phyloP scores from a whole-genome alignment of 495 filamentous ascomycete species.

The Staphylotrichum longicolle region DNA sequence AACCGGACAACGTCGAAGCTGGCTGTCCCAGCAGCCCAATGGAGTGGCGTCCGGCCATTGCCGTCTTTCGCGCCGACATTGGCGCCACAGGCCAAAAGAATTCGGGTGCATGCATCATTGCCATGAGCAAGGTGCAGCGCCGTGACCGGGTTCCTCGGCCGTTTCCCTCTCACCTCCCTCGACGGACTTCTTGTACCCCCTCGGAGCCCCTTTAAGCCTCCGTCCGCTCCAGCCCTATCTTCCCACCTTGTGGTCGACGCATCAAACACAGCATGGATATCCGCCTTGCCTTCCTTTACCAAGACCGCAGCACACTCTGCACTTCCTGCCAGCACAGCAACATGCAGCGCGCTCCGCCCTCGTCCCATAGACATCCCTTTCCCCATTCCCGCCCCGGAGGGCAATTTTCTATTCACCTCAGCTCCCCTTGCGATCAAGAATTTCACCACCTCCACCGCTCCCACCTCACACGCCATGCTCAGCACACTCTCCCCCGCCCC shows the following conservation, averaged over 20 bases:
- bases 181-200: not conserved
- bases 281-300: slow-evolving; percentile 21
- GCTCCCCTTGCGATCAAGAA: slow-evolving; percentile 24
- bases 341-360: slow-evolving; percentile 25
- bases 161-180: not conserved
- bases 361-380: not conserved
- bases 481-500: slow-evolving; percentile 11
- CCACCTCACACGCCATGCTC: slow-evolving; percentile 12
- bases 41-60: slow-evolving; percentile 22
- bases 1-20: slow-evolving; percentile 16
- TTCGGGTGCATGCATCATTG: slow-evolving; percentile 2
- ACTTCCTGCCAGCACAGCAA: slow-evolving; percentile 21
- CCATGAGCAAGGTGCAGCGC: slow-evolving; percentile 25
- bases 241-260: not conserved
- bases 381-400: not conserved
- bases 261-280: slow-evolving; percentile 20
- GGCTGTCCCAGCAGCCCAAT: slow-evolving; percentile 21
- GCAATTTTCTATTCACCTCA: slow-evolving; percentile 12
- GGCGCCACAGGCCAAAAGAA: slow-evolving; percentile 22
- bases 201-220: not conserved
- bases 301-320: slow-evolving; percentile 15
- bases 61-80: slow-evolving; percentile 12
- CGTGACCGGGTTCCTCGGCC: slow-evolving; percentile 16
- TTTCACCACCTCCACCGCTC: slow-evolving; percentile 13
- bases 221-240: not conserved